Evolutionary conservation across 2,329 filamentous ascomycete genomes (phyloP), one percentile per base, ranked within the genome.

Genomic region (Berkeleyomyces rouxiae): DNA sequence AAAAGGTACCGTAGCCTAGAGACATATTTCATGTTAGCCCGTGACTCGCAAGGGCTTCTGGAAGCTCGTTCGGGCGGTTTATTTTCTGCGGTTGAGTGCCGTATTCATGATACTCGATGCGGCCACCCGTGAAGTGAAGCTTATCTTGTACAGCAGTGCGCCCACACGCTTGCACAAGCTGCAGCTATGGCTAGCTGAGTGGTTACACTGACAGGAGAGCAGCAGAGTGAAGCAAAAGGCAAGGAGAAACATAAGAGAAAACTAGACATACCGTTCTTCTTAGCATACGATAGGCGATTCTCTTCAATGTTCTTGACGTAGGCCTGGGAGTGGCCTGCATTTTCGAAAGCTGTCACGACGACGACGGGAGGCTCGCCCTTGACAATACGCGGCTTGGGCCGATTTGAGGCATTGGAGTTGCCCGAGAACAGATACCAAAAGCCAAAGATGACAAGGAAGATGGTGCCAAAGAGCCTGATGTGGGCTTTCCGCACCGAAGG

Each of bases 231-330:
- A 51, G 23, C 23, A 43, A 42, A 42, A 42, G 36, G 10, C 13
- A 43, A 60, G 37, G 42, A 46, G 31, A 37, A 37, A 60, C n/a
- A 16, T 40, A 55, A 46, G 13, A 33, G 58, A 46, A 42, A 37
- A 47, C 1, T 4, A 31, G 43, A 44, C 80, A 70, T 80, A 95
- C 91, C 92, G 75, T 97, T 90, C 71, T 82, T 85, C 67, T 82
- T 80, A 6, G 92, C 93, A 74, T 97, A 99, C 66, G 87, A 81
- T 70, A 86, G 79, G 68, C 93, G 79, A 73, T 99, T 99, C 68
- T 88, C 82, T 71, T 83, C 86, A 66, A 99, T 82, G 68, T 83
- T 83, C 64, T 86, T 78, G 62, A 86, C 77, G 74, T 92, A 95
- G 46, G 74, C 77, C 60, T 78, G 76, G 64, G 83, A 79, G 71